Conservation (phyloP, 192 early-diverging fungal species). For the Backusella sp. region DNA sequence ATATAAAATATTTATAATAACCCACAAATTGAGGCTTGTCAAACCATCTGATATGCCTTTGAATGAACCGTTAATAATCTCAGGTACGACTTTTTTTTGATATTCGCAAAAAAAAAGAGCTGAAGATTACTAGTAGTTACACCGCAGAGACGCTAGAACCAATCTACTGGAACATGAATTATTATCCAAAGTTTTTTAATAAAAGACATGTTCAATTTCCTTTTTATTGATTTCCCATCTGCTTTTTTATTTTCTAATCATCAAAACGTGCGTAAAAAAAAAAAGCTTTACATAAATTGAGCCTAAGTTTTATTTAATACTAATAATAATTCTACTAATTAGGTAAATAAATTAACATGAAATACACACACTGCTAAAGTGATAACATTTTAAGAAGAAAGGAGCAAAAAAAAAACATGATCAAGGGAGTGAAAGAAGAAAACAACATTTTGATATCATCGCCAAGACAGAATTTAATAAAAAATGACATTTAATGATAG, state of each 20-base stretch:
- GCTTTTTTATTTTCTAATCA: neutral
- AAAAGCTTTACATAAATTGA: neutral
- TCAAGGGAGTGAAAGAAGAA: neutral
- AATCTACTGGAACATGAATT: neutral
- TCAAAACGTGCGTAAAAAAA: neutral
- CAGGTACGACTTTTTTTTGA: neutral
- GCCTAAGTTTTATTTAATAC: neutral
- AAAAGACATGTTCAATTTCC: conserved; percentile 6
- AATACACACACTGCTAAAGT: neutral
- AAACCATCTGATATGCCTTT: conserved; percentile 5
- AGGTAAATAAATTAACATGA: neutral
- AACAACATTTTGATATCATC: neutral
- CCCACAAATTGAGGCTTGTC: neutral
- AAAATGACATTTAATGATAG: neutral
- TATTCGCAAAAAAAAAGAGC: neutral
- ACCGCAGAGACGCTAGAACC: neutral
- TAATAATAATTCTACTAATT: neutral
- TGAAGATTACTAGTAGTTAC: neutral
- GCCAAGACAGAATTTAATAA: neutral
- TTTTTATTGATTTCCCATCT: neutral
- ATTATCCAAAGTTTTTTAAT: neutral
- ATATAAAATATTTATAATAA: conserved; percentile 3
- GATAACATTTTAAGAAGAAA: neutral
- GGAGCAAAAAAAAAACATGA: no score
- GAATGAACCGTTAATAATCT: neutral